Base-by-base conservation (phyloP, 2,329 filamentous ascomycete genomes). In the Penicillium hordei region DNA sequence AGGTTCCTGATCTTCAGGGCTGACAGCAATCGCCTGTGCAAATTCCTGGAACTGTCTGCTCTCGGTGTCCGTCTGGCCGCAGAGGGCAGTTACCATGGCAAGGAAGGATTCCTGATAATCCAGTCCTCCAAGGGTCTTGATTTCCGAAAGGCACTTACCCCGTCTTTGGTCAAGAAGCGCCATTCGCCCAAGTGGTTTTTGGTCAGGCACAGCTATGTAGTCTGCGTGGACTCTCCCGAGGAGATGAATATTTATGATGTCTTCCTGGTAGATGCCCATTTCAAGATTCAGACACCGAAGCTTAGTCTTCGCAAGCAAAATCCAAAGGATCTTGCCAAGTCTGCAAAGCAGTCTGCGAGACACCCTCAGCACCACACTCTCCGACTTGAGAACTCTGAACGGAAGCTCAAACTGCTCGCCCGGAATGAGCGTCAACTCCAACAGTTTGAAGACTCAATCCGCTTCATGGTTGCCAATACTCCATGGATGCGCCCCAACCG, bases 231-330 rank as follows among this genome's bases (percentile, higher is more conserved):
- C 72, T 97, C 94, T 0, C 94, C 94, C 0, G 93, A 97, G 73
- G 96, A 96, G 67, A 96, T 97, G 89, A 93, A 96, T 69, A 95
- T 97, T 34, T 97, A 96, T 72, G 95, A 99, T 76, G 94, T 99
- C 23, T 97, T 97, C 74, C 82, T 99, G n/a, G 90, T 97, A 27
- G 94, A 99, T 71, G 83, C 89, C 1, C 88, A 90, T 67, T 99
- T 99, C 76, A 82, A 84, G 52, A 87, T 97, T 49, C 87, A 92
- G 61, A 86, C 89, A 55, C 92, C 92, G 75, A 71, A 83, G 80
- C 66, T 81, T 75, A 74, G 82, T 84, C 46, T 80, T 60, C 69
- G 75, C 65, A 71, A 76, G 62, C 68, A 80, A 58, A 80, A 79
- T 45, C 79, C 84, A 7, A 82, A 83, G 63, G 83, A 88, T 38